Conservation (phyloP, 2,329 filamentous ascomycete genomes). For the Cytospora piceicola region DNA sequence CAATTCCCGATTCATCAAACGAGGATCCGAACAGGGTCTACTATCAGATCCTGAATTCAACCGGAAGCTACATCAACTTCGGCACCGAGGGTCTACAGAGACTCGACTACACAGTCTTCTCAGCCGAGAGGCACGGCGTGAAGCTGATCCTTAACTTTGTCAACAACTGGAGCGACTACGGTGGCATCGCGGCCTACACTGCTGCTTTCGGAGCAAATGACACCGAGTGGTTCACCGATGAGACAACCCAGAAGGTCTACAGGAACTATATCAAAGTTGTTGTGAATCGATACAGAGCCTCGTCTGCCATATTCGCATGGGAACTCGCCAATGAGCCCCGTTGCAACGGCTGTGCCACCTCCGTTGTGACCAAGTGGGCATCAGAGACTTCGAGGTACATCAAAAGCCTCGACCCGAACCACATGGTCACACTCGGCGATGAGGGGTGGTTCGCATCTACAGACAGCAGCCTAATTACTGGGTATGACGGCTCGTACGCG, state of each 20-base stretch:
- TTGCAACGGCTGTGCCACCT: constrained; percentile 61
- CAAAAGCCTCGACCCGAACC: constrained; percentile 61
- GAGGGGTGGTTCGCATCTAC: constrained; percentile 44
- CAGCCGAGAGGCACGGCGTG: constrained; percentile 62
- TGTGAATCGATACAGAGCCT: constrained; percentile 50
- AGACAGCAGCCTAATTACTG: constrained; percentile 34
- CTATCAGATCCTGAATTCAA: constrained; percentile 57
- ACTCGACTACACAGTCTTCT: constrained; percentile 65
- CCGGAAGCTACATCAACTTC: constrained; percentile 63
- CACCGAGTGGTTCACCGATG: constrained; percentile 58
- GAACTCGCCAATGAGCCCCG: constrained; percentile 61
- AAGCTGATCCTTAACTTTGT: constrained; percentile 69
- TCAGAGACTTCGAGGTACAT: constrained; percentile 60
- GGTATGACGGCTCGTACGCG: constrained; percentile 46
- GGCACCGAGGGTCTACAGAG: constrained; percentile 65
- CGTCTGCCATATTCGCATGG: constrained; percentile 55
- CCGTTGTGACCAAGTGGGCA: constrained; percentile 64
- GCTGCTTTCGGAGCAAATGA: constrained; percentile 57
- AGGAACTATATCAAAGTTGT: constrained; percentile 50
- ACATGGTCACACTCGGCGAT: constrained; percentile 67
- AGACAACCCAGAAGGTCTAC: constrained; percentile 55
- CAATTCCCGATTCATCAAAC: constrained; percentile 36
- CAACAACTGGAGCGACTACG: constrained; percentile 73
- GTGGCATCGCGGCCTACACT: constrained; percentile 64
- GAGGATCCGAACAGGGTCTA: constrained; percentile 45